A percentile compares a stretch with the other conserved stretches of the same genome.
Conservation (phyloP, 192 early-diverging fungal genomes). For the Coemansia sp. region DNA sequence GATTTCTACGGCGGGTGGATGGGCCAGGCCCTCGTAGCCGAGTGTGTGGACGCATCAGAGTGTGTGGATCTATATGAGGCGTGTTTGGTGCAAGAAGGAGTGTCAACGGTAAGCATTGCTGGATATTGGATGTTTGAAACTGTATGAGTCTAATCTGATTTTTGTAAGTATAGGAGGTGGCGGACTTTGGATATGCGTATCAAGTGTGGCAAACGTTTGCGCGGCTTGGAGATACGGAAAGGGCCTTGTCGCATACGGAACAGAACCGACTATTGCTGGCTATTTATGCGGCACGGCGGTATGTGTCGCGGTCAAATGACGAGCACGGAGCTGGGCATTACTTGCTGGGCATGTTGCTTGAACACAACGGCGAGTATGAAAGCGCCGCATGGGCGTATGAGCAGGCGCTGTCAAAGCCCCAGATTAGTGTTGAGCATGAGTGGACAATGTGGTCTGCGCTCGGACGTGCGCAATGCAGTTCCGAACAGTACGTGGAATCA, state of each 20-base stretch:
- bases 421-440: slow-evolving; percentile 24
- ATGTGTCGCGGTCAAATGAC: slow-evolving; percentile 32
- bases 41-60: slow-evolving; percentile 55
- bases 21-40: slow-evolving; percentile 81
- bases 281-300: slow-evolving; percentile 38
- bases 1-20: slow-evolving; percentile 78
- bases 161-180: slow-evolving; percentile 47
- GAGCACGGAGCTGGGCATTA: slow-evolving; percentile 19
- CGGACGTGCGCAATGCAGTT: slow-evolving; percentile 68
- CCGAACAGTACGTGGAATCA: slow-evolving; percentile 60
- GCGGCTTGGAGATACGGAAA: background rate
- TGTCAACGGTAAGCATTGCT: slow-evolving; percentile 22
- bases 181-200: slow-evolving; percentile 65
- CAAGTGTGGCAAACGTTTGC: slow-evolving; percentile 32
- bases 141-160: background rate
- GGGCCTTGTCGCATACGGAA: slow-evolving; percentile 30
- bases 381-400: slow-evolving; percentile 67
- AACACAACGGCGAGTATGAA: slow-evolving; percentile 68
- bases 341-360: slow-evolving; percentile 73
- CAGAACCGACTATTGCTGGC: slow-evolving; percentile 38
- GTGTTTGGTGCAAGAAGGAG: slow-evolving; percentile 68
- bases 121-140: background rate
- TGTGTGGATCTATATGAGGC: slow-evolving; percentile 74
- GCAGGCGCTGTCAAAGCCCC: slow-evolving; percentile 30
- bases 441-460: slow-evolving; percentile 63